These are phyloP conservation scores for Solanum chiquidenum DNA, from an alignment of 257 asterid genomes.

Conservation along the genomic window DNA sequence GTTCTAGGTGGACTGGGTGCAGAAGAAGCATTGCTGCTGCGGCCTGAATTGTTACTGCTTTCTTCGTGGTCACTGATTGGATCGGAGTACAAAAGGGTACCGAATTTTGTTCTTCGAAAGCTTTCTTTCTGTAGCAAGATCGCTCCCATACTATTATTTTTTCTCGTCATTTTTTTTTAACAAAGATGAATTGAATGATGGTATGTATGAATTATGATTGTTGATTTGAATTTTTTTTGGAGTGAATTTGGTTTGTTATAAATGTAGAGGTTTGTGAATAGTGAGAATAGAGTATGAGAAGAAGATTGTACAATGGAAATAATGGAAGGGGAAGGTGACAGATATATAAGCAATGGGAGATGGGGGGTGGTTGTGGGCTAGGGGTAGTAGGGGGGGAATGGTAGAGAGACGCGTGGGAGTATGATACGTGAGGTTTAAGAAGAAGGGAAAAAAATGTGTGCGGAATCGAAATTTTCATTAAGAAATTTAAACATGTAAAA, in stretches of 20 bases:
- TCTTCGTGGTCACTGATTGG: constrained; percentile 13
- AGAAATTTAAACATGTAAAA: too few species aligned
- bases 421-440: constrained; percentile 35
- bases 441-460: neutral
- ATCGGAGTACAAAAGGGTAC: constrained; percentile 32
- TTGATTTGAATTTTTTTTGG: neutral
- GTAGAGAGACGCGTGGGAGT: constrained; percentile 44
- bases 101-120: constrained; percentile 32
- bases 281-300: neutral
- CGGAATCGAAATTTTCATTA: too few species aligned
- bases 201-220: neutral
- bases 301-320: neutral
- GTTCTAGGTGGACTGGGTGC: neutral
- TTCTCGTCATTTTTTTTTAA: constrained; percentile 21
- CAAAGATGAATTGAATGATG: neutral
- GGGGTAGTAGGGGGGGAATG: neutral
- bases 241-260: neutral
- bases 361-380: neutral
- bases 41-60: constrained; percentile 5
- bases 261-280: neutral
- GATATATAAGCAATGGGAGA: constrained; percentile 2
- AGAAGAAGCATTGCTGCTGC: constrained; percentile 32
- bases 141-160: constrained; percentile 1
- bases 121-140: constrained; percentile 16
- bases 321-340: neutral